A percentile compares a stretch with the other conserved stretches of the same genome.
phyloP scores from a whole-genome alignment of 176 grass and related monocot genomes.

The Otatea glauca region DNA sequence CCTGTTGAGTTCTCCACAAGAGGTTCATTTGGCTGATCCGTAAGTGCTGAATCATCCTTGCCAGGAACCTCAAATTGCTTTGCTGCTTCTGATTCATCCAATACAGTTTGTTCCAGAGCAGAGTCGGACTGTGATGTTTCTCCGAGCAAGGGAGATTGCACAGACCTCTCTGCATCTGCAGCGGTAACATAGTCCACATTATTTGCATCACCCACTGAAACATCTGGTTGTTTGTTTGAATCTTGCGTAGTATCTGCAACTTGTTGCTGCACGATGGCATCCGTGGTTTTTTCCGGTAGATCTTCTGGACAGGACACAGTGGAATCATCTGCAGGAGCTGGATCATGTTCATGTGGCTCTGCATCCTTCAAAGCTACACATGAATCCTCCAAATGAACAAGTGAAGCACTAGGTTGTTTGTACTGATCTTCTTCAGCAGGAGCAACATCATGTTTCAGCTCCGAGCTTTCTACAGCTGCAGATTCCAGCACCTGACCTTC shows the following conservation, averaged over 20 bases:
- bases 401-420: not conserved
- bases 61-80: not conserved
- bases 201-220: not conserved
- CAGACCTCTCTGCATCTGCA: not conserved
- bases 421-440: conserved; percentile 4
- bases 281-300: not conserved
- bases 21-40: not conserved
- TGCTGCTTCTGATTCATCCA: not conserved
- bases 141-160: not conserved
- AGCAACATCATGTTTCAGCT: conserved; percentile 10
- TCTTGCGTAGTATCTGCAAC: not conserved
- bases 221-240: conserved; percentile 11
- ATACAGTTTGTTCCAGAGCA: not conserved
- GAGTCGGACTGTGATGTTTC: not conserved
- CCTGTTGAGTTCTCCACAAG: not conserved
- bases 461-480: not conserved
- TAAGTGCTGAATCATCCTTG: not conserved
- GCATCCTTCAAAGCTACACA: not conserved
- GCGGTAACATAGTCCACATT: not conserved
- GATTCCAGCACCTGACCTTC: not conserved
- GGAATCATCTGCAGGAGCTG: not conserved
- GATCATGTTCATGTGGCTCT: not conserved
- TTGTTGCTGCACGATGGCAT: not conserved
- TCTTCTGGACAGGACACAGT: not conserved
- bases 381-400: conserved; percentile 19